Evolutionary conservation across 2,329 filamentous ascomycete genomes (phyloP), one percentile per base, ranked within the genome.

Genomic region (Pezicula carpinea): DNA sequence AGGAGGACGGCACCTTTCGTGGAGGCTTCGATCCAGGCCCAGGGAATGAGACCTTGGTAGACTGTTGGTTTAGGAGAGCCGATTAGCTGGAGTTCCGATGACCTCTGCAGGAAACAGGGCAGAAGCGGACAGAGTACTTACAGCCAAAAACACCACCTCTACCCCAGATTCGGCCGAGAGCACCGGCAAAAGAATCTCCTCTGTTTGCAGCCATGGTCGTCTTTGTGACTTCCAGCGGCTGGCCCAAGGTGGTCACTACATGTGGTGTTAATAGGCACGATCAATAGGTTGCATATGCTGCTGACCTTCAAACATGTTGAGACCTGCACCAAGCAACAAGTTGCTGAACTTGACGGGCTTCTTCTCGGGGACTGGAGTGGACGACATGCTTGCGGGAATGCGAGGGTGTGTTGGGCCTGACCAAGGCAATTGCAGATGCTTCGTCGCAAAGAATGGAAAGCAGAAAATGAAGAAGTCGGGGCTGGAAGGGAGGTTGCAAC

Each of bases 331-430:
- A 50, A 66, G 82, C 65, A 99, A 77, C 80, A 99, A 72, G 76
- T 99, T 99, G 77, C 90, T 96, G 80, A 97, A 97, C 83, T 96
- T 97, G 82, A 99, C 82, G 59, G 93, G 93, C 83, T 97, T 97
- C 87, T 97, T 97, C 85, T 96, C 91, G 69, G 67, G 73, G 71
- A 69, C 68, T 63, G 74, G 72, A 65, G 77, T 72, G 70, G 81
- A 81, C 81, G 81, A 81, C 81, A 87, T 85, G 69, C 75, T 70
- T 67, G 66, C 75, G 72, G 73, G 72, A 72, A 70, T n/a, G n/a
- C n/a, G 62, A 65, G 59, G 62, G 65, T 68, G 67, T 77, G 74
- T 72, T 80, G 84, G 87, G 88, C 92, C 91, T 93, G 92, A 97
- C 92, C 92, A 95, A 96, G 92, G 91, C 23, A 89, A 87, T 74